Base-by-base conservation (phyloP, 2,329 filamentous ascomycete species). In the Diplodia sapinea region DNA sequence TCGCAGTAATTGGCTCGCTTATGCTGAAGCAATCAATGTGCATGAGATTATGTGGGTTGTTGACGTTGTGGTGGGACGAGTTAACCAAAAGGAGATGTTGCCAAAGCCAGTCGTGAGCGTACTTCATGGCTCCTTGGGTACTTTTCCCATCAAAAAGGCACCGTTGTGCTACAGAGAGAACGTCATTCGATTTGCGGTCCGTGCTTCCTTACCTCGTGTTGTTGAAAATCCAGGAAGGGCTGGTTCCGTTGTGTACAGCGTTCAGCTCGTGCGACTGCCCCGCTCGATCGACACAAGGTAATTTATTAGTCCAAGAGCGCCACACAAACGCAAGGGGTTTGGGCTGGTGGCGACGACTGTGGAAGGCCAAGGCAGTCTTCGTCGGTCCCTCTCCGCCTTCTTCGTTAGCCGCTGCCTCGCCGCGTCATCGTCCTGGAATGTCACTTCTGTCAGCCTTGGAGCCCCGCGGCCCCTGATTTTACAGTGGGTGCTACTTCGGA, bases 361-460 rank as follows among this genome's bases (percentile, higher is more conserved):
- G 50, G 6, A 31, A 51, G 11, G n/a, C 43, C 31, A 17, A 63
- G 59, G 59, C 59, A 51, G 43, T 17, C 31, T 52, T 17, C n/a
- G 26, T 17, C n/a, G 29, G 59, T 36, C 40, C 43, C 20, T 49
- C n/a, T 63, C 31, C 43, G 43, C 59, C 43, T 51, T 63, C 9
- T 38, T 29, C 13, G 4, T 11, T 51, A 63, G 47, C n/a, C 43
- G 31, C 57, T 63, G 59, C 59, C 59, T 63, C 31, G 31, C 59
- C 43, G 57, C 59, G 47, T 62, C 57, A 50, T 33, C 26, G 26
- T n/a, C 17, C 13, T 31, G 36, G 23, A 23, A n/a, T 26, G 23
- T 8, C 23, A 17, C 15, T 31, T 31, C 15, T 38, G 36, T 38
- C 36, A 13, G 36, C 11, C 36, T 38, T 38, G 11, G 0, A 12